A percentile compares a stretch with the other conserved stretches of the same genome.
These are phyloP conservation scores for Nitzschia putrida DNA, from an alignment of 108 stramenopile genomes.

Conservation along the genomic window DNA sequence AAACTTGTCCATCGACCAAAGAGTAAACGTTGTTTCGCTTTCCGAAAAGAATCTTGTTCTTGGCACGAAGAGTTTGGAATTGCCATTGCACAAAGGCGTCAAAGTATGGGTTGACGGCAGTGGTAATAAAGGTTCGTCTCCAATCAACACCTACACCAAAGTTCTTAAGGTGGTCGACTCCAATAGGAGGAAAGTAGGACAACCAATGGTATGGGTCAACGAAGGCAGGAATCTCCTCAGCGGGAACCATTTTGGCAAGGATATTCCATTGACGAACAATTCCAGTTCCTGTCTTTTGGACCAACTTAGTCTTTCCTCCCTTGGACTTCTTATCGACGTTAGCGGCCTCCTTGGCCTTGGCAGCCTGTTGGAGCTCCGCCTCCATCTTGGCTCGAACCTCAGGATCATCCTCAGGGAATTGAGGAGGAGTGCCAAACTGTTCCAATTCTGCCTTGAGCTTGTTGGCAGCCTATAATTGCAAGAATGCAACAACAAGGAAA, in stretches of 20 bases:
- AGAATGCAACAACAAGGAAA: not conserved
- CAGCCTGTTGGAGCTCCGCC: conserved; percentile 67
- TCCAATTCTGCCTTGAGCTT: conserved; percentile 94
- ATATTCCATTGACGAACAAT: conserved; percentile 96
- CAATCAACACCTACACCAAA: conserved; percentile 96
- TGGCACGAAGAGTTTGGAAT: conserved; percentile 84
- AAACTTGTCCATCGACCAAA: conserved; percentile 95
- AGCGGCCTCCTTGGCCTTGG: conserved; percentile 56
- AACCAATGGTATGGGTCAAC: conserved; percentile 95
- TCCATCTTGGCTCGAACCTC: conserved; percentile 84
- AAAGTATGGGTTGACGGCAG: conserved; percentile 94
- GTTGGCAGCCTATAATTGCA: conserved; percentile 88
- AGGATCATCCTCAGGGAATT: conserved; percentile 89
- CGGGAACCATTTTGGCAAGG: conserved; percentile 79
- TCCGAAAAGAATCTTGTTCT: conserved; percentile 88
- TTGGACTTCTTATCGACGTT: conserved; percentile 76
- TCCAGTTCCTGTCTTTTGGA: conserved; percentile 91
- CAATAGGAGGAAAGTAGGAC: conserved; percentile 94
- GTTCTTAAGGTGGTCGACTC: conserved; percentile 84
- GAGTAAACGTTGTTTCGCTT: conserved; percentile 96
- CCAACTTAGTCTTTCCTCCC: conserved; percentile 85
- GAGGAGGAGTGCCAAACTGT: conserved; percentile 83
- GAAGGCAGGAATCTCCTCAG: conserved; percentile 81
- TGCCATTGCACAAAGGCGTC: conserved; percentile 97
- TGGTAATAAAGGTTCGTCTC: conserved; percentile 98